A percentile compares a stretch with the other conserved stretches of the same genome.
phyloP scores from a whole-genome alignment of 345 rosid genomes.

The Raphanus sativus region DNA sequence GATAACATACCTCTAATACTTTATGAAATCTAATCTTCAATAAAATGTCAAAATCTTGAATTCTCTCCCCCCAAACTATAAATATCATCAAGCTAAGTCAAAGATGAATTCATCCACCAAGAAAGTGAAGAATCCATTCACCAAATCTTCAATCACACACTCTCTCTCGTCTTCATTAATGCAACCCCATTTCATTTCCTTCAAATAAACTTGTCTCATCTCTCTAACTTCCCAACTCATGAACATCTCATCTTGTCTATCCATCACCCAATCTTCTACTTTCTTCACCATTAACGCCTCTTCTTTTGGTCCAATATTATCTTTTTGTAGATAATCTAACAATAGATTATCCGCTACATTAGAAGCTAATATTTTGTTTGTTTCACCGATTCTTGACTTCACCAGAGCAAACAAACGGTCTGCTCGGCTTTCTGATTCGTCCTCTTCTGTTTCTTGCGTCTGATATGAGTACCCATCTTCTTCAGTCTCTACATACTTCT shows the following conservation, averaged over 20 bases:
- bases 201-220: slow-evolving; percentile 49
- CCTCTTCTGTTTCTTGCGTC: neutral
- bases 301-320: slow-evolving; percentile 27
- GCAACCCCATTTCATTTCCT: slow-evolving; percentile 44
- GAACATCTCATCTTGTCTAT: slow-evolving; percentile 42
- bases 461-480: slow-evolving; percentile 20
- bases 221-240: slow-evolving; percentile 60
- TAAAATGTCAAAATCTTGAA: slow-evolving; percentile 14
- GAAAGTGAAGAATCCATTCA: slow-evolving; percentile 45
- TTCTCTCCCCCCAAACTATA: neutral
- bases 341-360: slow-evolving; percentile 40
- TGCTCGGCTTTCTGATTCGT: slow-evolving; percentile 24
- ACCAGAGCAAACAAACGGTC: slow-evolving; percentile 27
- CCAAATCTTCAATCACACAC: slow-evolving; percentile 46
- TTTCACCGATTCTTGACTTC: slow-evolving; percentile 19
- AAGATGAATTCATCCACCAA: slow-evolving; percentile 60
- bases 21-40: slow-evolving; percentile 9
- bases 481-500: slow-evolving; percentile 34
- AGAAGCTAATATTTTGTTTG: slow-evolving; percentile 9
- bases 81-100: slow-evolving; percentile 34
- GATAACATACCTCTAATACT: slow-evolving; percentile 18
- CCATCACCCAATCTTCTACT: slow-evolving; percentile 63
- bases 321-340: slow-evolving; percentile 55
- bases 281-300: slow-evolving; percentile 34
- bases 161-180: slow-evolving; percentile 46